These are phyloP conservation scores for Stagonosporopsis cucurbitacearum DNA, from an alignment of 2,329 filamentous ascomycete species.

Conservation along the genomic window DNA sequence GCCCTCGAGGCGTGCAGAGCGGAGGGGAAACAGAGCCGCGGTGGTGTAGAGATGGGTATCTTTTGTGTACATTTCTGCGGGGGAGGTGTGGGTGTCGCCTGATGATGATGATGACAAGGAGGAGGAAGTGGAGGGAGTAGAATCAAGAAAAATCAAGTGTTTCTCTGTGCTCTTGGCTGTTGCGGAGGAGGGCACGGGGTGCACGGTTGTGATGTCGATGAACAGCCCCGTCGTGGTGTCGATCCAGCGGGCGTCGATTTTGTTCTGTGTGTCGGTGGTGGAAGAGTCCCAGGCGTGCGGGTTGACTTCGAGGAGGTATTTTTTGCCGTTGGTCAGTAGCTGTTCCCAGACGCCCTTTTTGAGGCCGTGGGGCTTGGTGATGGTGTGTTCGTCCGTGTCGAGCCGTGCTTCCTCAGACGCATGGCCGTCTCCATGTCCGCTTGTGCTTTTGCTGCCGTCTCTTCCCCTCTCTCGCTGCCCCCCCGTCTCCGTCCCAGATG, in stretches of 20 bases:
- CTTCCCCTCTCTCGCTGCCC: not conserved
- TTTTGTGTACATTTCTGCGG: slow-evolving; percentile 54
- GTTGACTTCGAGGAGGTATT: slow-evolving; percentile 66
- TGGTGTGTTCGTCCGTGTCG: too few species aligned
- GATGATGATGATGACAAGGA: not conserved
- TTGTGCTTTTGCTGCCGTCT: not conserved
- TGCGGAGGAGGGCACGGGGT: slow-evolving; percentile 50
- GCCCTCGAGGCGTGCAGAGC: slow-evolving; percentile 61
- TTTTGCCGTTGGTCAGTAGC: slow-evolving; percentile 27
- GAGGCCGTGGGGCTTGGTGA: not conserved
- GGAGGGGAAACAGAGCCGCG: slow-evolving; percentile 63
- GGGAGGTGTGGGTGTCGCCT: not conserved
- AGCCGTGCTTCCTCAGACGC: too few species aligned
- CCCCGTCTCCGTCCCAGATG: not conserved
- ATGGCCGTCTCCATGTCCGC: too few species aligned
- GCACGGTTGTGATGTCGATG: slow-evolving; percentile 66
- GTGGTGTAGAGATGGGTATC: slow-evolving; percentile 62
- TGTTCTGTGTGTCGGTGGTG: slow-evolving; percentile 57
- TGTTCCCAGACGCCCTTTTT: slow-evolving; percentile 9
- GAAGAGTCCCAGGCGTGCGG: slow-evolving; percentile 59
- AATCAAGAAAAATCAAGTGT: too few species aligned
- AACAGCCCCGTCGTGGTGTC: slow-evolving; percentile 65
- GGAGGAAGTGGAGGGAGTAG: too few species aligned
- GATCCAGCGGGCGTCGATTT: slow-evolving; percentile 68
- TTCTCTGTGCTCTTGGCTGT: not conserved